A percentile compares a stretch with the other conserved stretches of the same genome.
These are phyloP conservation scores for Dimargaris verticillata DNA, from an alignment of 192 early-diverging fungal species.

Conservation along the genomic window DNA sequence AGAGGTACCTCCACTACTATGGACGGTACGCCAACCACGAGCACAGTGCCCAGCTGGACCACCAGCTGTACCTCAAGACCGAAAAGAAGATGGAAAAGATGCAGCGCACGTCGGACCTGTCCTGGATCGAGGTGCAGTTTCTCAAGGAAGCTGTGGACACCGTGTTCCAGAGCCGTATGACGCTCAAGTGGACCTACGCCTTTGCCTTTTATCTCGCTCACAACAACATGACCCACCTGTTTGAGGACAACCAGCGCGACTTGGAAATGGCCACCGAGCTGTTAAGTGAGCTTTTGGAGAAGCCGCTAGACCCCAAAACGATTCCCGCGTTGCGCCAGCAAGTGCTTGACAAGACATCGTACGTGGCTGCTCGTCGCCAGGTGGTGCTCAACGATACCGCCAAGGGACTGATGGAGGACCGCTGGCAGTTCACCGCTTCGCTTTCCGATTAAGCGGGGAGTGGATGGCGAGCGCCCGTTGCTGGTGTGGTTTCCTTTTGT, in stretches of 20 bases:
- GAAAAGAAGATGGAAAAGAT: conserved; percentile 93
- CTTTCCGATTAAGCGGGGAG: conserved; percentile 3
- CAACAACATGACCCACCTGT: conserved; percentile 76
- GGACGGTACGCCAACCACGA: conserved; percentile 97
- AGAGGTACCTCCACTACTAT: conserved; percentile 95
- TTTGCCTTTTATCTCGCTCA: conserved; percentile 86
- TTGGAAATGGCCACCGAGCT: conserved; percentile 96
- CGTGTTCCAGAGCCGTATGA: conserved; percentile 72
- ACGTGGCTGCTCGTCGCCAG: conserved; percentile 75
- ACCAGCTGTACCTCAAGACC: conserved; percentile 65
- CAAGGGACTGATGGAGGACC: conserved; percentile 63
- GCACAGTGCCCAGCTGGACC: conserved; percentile 75
- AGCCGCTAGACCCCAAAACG: conserved; percentile 52
- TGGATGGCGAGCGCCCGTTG: too few relatives aligned
- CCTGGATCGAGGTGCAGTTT: conserved; percentile 99
- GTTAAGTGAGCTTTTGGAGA: conserved; percentile 81
- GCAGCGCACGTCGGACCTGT: conserved; percentile 72
- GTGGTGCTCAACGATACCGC: conserved; percentile 81
- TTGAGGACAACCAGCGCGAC: conserved; percentile 96
- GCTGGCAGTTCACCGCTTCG: conserved; percentile 55
- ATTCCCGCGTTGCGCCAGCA: conserved; percentile 68
- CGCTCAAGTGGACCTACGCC: conserved; percentile 94
- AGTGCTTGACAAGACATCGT: conserved; percentile 86
- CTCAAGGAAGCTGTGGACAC: conserved; percentile 80
- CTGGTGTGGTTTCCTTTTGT: too few relatives aligned